Percentiles rank a stretch among this genome's conserved stretches.
phyloP scores from a whole-genome alignment of 139 green algal species.

The Chlorella vulgaris region DNA sequence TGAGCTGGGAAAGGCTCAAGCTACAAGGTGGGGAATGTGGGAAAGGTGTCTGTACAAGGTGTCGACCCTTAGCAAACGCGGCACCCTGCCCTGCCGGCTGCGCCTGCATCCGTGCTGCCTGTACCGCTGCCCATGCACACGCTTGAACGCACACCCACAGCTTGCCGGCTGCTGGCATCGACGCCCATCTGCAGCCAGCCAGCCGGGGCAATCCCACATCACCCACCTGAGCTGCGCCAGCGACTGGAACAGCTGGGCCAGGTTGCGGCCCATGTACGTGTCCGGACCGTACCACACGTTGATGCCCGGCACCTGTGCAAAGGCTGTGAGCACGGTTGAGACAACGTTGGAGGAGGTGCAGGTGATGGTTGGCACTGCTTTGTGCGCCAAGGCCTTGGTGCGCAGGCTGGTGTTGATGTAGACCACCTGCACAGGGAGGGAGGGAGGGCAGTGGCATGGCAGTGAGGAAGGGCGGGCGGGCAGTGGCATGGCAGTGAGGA shows the following conservation, averaged over 20 bases:
- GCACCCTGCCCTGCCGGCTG: no score
- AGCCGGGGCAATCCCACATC: no score
- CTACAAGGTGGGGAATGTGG: no score
- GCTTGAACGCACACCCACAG: no score
- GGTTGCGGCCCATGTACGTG: constrained; percentile 98
- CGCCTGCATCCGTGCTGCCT: no score
- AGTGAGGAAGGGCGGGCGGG: neutral
- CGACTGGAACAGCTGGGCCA: constrained; percentile 84
- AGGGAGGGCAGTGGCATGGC: neutral
- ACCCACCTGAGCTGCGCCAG: constrained; percentile 62
- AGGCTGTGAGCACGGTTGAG: neutral
- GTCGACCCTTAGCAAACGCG: no score
- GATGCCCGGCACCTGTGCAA: constrained; percentile 68
- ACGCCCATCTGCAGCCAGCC: no score
- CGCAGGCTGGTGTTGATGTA: constrained; percentile 99
- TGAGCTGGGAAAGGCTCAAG: no score
- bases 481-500: neutral
- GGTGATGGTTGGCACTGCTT: constrained; percentile 95
- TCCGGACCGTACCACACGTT: constrained; percentile 97
- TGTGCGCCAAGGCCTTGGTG: constrained; percentile 91
- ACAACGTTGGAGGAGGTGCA: constrained; percentile 98
- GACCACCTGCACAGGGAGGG: constrained; percentile 57
- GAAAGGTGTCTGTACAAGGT: no score
- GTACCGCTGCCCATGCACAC: no score
- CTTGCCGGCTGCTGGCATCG: no score